These are phyloP conservation scores for Quambalaria eucalypti DNA, from an alignment of 1,284 basidiomycete genomes.

Conservation along the genomic window DNA sequence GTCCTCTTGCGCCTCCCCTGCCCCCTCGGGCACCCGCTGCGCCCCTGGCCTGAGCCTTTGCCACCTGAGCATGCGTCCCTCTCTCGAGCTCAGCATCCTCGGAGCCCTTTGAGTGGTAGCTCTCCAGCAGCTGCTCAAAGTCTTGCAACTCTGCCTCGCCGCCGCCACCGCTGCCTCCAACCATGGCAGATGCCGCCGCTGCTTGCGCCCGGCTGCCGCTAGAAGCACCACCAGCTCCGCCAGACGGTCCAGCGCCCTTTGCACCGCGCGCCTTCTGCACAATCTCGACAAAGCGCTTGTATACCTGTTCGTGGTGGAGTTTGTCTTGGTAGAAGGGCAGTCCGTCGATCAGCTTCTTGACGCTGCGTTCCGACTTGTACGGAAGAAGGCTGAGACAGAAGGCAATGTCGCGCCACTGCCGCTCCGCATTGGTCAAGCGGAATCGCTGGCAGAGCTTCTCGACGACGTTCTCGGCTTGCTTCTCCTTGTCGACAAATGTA, in stretches of 20 bases:
- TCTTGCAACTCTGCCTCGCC: slow-evolving; percentile 29
- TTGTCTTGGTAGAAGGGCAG: slow-evolving; percentile 68
- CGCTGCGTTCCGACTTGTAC: slow-evolving; percentile 89
- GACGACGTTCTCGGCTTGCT: slow-evolving; percentile 45
- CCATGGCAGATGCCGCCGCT: slow-evolving; percentile 5
- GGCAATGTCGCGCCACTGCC: slow-evolving; percentile 96
- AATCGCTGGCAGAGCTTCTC: slow-evolving; percentile 54
- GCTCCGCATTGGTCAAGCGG: slow-evolving; percentile 72
- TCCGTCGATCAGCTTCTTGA: slow-evolving; percentile 92
- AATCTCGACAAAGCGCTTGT: slow-evolving; percentile 76
- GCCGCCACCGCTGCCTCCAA: slow-evolving; percentile 6
- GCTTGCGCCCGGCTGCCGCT: no score
- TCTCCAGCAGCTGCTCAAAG: slow-evolving; percentile 64
- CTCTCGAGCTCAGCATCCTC: slow-evolving; percentile 83
- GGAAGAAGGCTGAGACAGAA: slow-evolving; percentile 88
- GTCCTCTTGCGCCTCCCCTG: neutral
- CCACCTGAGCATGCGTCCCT: slow-evolving; percentile 25
- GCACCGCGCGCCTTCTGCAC: slow-evolving; percentile 54
- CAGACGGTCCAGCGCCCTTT: slow-evolving; percentile 1
- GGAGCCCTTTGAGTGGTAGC: slow-evolving; percentile 71
- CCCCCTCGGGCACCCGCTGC: neutral
- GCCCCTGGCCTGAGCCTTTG: slow-evolving; percentile 6
- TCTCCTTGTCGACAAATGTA: slow-evolving; percentile 81
- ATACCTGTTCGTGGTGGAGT: slow-evolving; percentile 77
- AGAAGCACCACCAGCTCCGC: slow-evolving; percentile 6